These are phyloP conservation scores for Spencermartinsiella europaea DNA, from an alignment of 805 yeast genomes.

Conservation along the genomic window DNA sequence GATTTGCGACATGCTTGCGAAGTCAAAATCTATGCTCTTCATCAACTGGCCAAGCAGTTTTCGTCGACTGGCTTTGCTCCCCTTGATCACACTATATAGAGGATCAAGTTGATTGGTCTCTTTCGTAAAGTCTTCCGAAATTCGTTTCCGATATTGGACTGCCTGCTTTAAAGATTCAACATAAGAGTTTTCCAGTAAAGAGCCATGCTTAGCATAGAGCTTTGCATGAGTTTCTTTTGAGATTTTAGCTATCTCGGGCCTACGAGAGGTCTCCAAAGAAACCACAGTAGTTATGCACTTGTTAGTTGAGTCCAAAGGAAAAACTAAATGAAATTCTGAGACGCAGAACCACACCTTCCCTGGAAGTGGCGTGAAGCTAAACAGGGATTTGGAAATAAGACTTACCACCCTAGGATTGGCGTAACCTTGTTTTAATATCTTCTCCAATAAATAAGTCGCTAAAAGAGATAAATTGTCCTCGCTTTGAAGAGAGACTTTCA, in stretches of 20 bases:
- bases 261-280: conserved; percentile 57
- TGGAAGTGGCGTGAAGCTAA: too few species aligned
- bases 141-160: conserved; percentile 36
- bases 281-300: conserved; percentile 53
- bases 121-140: conserved; percentile 21
- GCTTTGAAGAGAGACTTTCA: conserved; percentile 45
- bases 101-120: conserved; percentile 35
- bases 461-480: conserved; percentile 43
- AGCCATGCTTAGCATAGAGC: conserved; percentile 61
- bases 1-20: conserved; percentile 24
- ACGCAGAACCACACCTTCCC: too few species aligned
- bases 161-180: conserved; percentile 58
- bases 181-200: conserved; percentile 62
- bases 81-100: conserved; percentile 41
- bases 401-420: conserved; percentile 64
- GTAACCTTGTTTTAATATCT: conserved; percentile 59
- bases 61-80: conserved; percentile 37
- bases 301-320: not conserved
- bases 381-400: too few species aligned
- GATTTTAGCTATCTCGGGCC: conserved; percentile 38
- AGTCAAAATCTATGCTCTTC: conserved; percentile 31
- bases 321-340: not conserved
- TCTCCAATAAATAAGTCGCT: conserved; percentile 51
- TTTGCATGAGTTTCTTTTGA: conserved; percentile 52
- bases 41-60: conserved; percentile 37